A percentile compares a stretch with the other conserved stretches of the same genome.
Evolutionary conservation across 2,329 filamentous ascomycete genomes (phyloP).

Genomic region (Aureobasidium lini): DNA sequence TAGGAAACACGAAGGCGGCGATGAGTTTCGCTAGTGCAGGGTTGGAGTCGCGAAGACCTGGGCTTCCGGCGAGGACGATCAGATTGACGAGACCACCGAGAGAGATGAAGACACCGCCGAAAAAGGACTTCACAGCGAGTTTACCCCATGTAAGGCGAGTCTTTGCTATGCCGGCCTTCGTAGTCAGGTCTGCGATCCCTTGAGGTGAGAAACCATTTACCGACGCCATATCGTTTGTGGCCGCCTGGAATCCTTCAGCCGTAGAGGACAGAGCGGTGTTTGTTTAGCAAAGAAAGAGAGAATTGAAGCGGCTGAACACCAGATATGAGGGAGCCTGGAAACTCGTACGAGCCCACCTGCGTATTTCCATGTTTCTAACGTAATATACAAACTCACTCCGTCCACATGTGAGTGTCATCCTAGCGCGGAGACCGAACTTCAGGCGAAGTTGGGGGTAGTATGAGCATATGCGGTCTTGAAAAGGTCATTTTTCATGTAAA

Average conservation of each 20-base stretch:
- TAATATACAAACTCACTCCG: too few species aligned
- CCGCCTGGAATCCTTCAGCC: too few species aligned
- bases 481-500: not conserved
- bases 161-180: conserved; percentile 18
- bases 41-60: conserved; percentile 18
- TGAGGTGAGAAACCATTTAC: conserved; percentile 13
- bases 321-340: too few species aligned
- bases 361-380: too few species aligned
- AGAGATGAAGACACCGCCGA: conserved; percentile 28
- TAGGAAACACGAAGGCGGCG: conserved; percentile 15
- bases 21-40: conserved; percentile 17
- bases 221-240: not conserved
- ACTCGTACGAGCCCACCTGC: too few species aligned
- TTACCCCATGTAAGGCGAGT: conserved; percentile 26
- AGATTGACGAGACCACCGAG: conserved; percentile 29
- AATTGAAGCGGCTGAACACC: too few species aligned
- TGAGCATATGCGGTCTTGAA: not conserved
- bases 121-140: conserved; percentile 27
- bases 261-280: not conserved
- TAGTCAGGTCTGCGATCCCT: conserved; percentile 16
- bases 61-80: conserved; percentile 26
- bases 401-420: not conserved
- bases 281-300: not conserved
- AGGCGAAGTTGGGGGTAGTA: not conserved
- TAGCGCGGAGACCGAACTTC: not conserved